These are phyloP conservation scores for Plasmodium coatneyi DNA, from an alignment of 169 alveolate genomes.

Conservation along the genomic window DNA sequence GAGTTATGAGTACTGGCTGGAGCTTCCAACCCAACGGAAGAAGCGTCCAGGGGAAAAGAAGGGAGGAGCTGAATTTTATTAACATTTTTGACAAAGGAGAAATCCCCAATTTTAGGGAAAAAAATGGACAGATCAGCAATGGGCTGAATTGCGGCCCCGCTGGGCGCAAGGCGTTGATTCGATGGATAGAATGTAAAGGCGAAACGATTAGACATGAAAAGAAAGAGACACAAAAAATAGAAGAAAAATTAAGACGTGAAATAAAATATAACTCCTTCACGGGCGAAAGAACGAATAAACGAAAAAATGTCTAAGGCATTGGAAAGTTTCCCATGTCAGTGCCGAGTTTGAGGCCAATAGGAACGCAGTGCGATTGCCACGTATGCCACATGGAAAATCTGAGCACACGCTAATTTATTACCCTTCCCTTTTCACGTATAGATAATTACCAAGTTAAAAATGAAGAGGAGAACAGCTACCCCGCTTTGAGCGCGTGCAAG, in stretches of 20 bases:
- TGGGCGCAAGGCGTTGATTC: slow-evolving; percentile 83
- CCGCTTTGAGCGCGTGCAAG: slow-evolving; percentile 84
- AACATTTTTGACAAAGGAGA: slow-evolving; percentile 19
- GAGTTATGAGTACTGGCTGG: slow-evolving; percentile 78
- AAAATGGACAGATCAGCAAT: slow-evolving; percentile 5
- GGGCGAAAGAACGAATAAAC: not conserved
- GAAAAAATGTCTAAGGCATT: not conserved
- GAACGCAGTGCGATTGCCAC: not conserved
- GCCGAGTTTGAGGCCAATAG: not conserved
- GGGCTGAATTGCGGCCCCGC: slow-evolving; percentile 89
- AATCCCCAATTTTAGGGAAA: slow-evolving; percentile 3
- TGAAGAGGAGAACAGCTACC: slow-evolving; percentile 80
- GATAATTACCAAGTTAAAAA: slow-evolving; percentile 83
- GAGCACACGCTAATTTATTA: not conserved
- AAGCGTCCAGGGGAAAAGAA: slow-evolving; percentile 4
- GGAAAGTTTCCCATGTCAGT: not conserved
- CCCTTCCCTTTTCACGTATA: slow-evolving; percentile 28
- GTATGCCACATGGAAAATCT: not conserved
- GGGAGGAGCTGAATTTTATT: slow-evolving; percentile 23
- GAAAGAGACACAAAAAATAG: not conserved
- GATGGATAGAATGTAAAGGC: slow-evolving; percentile 85
- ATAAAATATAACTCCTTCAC: not conserved
- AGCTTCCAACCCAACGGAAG: slow-evolving; percentile 42
- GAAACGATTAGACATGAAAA: not conserved
- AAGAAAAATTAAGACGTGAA: not conserved